phyloP scores from a whole-genome alignment of 2,329 filamentous ascomycete species.

The Malbranchea cinnamomea region DNA sequence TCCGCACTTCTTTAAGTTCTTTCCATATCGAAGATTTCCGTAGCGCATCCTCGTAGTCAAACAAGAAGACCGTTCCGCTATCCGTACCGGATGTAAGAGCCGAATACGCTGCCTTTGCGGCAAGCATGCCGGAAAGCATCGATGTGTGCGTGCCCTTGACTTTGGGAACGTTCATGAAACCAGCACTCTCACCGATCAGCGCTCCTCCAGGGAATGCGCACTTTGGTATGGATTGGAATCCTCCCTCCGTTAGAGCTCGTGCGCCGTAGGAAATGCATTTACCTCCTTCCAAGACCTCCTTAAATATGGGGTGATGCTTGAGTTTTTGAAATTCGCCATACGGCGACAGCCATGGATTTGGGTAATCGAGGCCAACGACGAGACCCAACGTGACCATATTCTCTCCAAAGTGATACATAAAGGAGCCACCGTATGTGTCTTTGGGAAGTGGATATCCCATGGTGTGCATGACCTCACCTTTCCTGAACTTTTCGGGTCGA shows the following conservation, averaged over 20 bases:
- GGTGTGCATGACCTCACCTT: conserved; percentile 72
- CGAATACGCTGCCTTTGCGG: conserved; percentile 74
- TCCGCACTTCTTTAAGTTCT: conserved; percentile 86
- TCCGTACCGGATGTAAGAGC: conserved; percentile 45
- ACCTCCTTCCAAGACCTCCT: conserved; percentile 73
- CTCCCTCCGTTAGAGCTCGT: conserved; percentile 80
- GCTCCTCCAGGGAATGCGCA: conserved; percentile 92
- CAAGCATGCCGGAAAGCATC: conserved; percentile 95
- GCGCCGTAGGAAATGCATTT: conserved; percentile 97
- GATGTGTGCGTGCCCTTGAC: conserved; percentile 97
- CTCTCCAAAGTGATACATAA: conserved; percentile 98
- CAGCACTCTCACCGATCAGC: conserved; percentile 87
- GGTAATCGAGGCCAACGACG: conserved; percentile 86
- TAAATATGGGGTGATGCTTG: conserved; percentile 92
- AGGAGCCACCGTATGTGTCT: conserved; percentile 92
- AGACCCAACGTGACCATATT: conserved; percentile 87
- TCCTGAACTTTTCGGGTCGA: conserved; percentile 77
- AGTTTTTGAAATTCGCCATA: conserved; percentile 97
- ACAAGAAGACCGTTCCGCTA: conserved; percentile 70
- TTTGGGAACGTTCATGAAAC: conserved; percentile 94
- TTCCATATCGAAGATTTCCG: conserved; percentile 82
- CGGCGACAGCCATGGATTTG: conserved; percentile 90
- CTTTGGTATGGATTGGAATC: conserved; percentile 95
- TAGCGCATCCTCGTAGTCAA: conserved; percentile 81
- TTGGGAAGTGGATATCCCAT: conserved; percentile 81